phyloP scores from a whole-genome alignment of 306 rosid species.

The Macrotyloma uniflorum region DNA sequence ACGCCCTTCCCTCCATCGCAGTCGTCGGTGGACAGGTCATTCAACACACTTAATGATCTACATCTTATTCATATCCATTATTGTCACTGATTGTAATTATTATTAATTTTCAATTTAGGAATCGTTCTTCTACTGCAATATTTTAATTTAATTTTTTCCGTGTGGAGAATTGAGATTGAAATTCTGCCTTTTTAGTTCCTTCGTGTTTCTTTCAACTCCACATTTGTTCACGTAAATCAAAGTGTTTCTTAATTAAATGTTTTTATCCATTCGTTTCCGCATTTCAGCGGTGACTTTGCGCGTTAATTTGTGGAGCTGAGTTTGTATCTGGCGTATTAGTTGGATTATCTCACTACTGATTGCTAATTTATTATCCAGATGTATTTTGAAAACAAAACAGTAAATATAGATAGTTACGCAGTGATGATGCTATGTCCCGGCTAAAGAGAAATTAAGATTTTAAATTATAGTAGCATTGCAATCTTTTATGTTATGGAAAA shows the following conservation, averaged over 20 bases:
- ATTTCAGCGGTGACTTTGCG: neutral
- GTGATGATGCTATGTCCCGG: neutral
- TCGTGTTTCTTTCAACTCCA: neutral
- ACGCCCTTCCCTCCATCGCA: slow-evolving; percentile 94
- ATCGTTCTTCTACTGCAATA: neutral
- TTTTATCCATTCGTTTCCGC: neutral
- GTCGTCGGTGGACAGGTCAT: slow-evolving; percentile 98
- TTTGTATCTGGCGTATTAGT: neutral
- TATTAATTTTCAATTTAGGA: neutral
- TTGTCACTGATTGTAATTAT: neutral
- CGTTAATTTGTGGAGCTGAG: neutral
- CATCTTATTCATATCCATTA: neutral
- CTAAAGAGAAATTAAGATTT: neutral
- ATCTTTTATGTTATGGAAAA: too few relatives aligned
- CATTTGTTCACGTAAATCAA: neutral
- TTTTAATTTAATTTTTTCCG: neutral
- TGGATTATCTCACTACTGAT: neutral
- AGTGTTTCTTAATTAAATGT: neutral
- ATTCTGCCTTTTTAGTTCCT: neutral
- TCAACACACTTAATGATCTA: neutral
- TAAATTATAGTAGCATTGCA: neutral
- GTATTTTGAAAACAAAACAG: neutral
- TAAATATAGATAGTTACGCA: neutral
- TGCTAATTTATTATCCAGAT: neutral
- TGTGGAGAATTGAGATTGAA: neutral